phyloP scores from a whole-genome alignment of 2,329 filamentous ascomycete species.

The Rutstroemia sp. region DNA sequence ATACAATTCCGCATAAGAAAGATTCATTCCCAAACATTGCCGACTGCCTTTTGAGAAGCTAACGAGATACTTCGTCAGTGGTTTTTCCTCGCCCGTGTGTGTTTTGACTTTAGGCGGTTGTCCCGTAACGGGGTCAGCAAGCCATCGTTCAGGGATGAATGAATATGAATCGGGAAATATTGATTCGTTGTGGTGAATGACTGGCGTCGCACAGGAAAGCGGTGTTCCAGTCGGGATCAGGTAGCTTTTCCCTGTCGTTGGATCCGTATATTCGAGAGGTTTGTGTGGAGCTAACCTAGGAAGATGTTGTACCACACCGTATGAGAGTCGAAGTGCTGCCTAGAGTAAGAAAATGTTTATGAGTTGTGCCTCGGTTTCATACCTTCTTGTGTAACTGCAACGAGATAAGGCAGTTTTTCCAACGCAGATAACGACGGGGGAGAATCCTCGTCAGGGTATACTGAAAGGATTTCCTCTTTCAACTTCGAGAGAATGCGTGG shows the following conservation, averaged over 20 bases:
- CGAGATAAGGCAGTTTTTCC: slow-evolving; percentile 28
- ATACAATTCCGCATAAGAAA: slow-evolving; percentile 11
- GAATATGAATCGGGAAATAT: slow-evolving; percentile 33
- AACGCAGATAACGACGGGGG: slow-evolving; percentile 17
- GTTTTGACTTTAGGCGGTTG: neutral
- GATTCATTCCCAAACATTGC: slow-evolving; percentile 34
- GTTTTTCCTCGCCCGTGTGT: neutral
- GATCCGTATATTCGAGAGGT: slow-evolving; percentile 12
- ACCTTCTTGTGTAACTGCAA: slow-evolving; percentile 30
- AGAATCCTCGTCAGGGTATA: neutral
- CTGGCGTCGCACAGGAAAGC: slow-evolving; percentile 33
- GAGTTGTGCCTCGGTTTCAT: neutral
- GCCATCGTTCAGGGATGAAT: slow-evolving; percentile 37
- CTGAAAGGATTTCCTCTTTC: slow-evolving; percentile 29
- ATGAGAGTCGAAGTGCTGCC: slow-evolving; percentile 24
- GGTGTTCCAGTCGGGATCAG: slow-evolving; percentile 29
- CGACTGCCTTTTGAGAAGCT: slow-evolving; percentile 37
- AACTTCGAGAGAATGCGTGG: slow-evolving; percentile 28
- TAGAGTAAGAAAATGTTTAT: neutral
- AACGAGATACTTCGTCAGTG: slow-evolving; percentile 30
- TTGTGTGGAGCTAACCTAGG: slow-evolving; percentile 21
- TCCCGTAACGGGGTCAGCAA: slow-evolving; percentile 22
- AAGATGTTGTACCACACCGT: slow-evolving; percentile 27
- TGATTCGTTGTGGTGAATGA: slow-evolving; percentile 35
- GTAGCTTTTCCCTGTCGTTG: slow-evolving; percentile 10